Conservation (phyloP, 2,329 filamentous ascomycete species). For the Aspergillus pseudonomiae region DNA sequence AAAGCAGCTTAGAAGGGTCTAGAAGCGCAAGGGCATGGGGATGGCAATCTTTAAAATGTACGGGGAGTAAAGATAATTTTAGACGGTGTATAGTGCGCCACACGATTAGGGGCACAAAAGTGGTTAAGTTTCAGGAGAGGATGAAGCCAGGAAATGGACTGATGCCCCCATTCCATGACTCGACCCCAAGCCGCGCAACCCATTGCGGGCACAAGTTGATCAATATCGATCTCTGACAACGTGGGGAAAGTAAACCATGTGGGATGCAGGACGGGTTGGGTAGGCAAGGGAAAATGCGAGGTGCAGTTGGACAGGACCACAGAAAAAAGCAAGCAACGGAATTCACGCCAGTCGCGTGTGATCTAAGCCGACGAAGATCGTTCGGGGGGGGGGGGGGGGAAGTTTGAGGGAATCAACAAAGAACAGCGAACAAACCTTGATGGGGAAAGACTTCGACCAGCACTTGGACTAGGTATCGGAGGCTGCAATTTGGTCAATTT, state of each 20-base stretch:
- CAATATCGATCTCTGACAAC: constrained; percentile 8
- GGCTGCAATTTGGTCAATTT: neutral
- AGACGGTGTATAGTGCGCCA: neutral
- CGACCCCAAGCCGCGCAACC: constrained; percentile 11
- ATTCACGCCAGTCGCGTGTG: neutral
- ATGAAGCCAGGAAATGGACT: constrained; percentile 7
- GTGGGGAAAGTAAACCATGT: constrained; percentile 20
- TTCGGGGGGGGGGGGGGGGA: neutral
- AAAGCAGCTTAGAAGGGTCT: neutral
- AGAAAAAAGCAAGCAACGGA: neutral
- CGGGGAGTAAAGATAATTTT: neutral
- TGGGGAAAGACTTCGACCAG: neutral
- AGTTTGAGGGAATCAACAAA: neutral
- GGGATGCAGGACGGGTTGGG: constrained; percentile 9
- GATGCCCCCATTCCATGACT: constrained; percentile 9
- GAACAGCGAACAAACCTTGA: neutral
- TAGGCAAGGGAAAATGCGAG: constrained; percentile 3
- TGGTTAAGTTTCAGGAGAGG: constrained; percentile 6
- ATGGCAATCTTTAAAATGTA: neutral
- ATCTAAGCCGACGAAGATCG: neutral
- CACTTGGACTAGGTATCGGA: neutral
- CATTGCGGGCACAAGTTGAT: constrained; percentile 12
- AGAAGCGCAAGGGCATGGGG: neutral
- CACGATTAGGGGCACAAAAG: constrained; percentile 16
- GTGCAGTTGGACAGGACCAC: neutral